Conservation (phyloP, 2,329 filamentous ascomycete species). For the Botrytis fragariae region DNA sequence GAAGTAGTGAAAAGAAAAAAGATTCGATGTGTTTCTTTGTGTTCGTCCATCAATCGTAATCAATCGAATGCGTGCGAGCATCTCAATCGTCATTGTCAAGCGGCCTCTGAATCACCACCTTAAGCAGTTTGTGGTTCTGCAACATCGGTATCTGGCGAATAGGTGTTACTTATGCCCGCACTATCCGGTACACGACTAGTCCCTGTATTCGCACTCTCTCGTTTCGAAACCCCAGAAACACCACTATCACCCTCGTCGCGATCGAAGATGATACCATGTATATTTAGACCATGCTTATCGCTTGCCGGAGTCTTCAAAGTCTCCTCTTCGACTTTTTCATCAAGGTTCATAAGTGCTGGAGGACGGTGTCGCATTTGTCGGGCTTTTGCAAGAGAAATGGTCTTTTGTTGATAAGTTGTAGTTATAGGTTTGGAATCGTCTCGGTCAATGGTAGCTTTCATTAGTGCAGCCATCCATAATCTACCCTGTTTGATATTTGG, state of each 20-base stretch:
- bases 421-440: slow-evolving; percentile 78
- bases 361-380: slow-evolving; percentile 84
- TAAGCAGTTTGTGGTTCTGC: slow-evolving; percentile 30
- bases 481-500: slow-evolving; percentile 85
- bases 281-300: slow-evolving; percentile 38
- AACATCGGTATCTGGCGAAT: slow-evolving; percentile 6
- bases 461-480: slow-evolving; percentile 95
- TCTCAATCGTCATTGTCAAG: background rate
- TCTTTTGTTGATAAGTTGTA: slow-evolving; percentile 95
- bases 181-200: background rate
- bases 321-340: slow-evolving; percentile 43
- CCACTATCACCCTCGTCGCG: slow-evolving; percentile 38
- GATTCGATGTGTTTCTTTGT: background rate
- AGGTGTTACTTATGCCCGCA: slow-evolving; percentile 15
- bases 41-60: background rate
- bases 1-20: slow-evolving; percentile 1
- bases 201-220: slow-evolving; percentile 23
- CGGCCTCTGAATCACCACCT: background rate
- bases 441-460: slow-evolving; percentile 98
- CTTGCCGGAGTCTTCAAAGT: slow-evolving; percentile 34
- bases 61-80: background rate
- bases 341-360: slow-evolving; percentile 77
- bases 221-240: slow-evolving; percentile 37
- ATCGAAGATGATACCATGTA: slow-evolving; percentile 38
- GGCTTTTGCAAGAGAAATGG: slow-evolving; percentile 87